Base-by-base conservation (phyloP, 2,329 filamentous ascomycete species). In the Paecilomyces niveus region DNA sequence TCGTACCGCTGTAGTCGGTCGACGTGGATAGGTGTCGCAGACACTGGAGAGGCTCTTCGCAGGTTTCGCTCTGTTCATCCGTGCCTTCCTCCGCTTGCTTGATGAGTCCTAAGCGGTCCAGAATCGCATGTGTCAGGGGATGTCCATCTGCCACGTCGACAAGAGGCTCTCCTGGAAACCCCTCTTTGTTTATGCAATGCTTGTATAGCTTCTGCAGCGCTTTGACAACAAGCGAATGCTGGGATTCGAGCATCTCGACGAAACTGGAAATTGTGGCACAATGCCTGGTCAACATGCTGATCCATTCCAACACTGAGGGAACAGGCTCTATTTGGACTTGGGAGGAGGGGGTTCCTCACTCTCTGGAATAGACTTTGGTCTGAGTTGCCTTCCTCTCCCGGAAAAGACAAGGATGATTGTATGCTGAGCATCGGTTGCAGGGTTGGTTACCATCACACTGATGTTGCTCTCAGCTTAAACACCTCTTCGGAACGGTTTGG, bases 361-460 rank as follows among this genome's bases (percentile, higher is more conserved):
- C 75, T 67, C 72, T 68, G 54, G 75, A 77, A 59, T 77, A 77
- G 9, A 76, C 72, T 60, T 76, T 77, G 11, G 73, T 74, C 60
- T 77, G 74, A 0, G 73, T 76, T 15, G 74, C 72, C 60, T 76
- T 77, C 60, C 73, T 70, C 61, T 77, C 75, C 11, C 75, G 71
- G 60, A 77, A 77, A 13, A 77, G 68, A 61, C 75, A 77, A 45
- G 73, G 73, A 54, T 77, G 74, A 54, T 77, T 76, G 61, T 76
- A 75, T 51, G 72, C 67, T 13, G 74, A 73, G 61, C 75, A 77
- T 54, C 75, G 74, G 58, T 75, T 74, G 62, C 75, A 77, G 53
- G 75, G 75, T 57, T 77, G 75, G 58, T 76, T 76, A 39, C 75
- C 75, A 69, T 77, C 75, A 62, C 75, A 77, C 75, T 77, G 58